phyloP scores from a whole-genome alignment of 108 stramenopile species.

The Fistulifera pelliculosa region DNA sequence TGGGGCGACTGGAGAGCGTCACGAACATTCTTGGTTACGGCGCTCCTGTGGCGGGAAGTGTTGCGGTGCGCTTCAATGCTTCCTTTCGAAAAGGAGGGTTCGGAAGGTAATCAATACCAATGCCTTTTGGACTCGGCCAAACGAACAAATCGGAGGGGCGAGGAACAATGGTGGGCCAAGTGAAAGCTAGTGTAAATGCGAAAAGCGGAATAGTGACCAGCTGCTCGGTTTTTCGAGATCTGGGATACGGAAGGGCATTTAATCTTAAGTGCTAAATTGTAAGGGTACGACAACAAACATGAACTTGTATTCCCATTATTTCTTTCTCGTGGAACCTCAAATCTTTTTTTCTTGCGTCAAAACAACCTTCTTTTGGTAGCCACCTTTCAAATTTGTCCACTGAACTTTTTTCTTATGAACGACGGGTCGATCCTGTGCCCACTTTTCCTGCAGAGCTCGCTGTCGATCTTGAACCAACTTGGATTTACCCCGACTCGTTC shows the following conservation, averaged over 20 bases:
- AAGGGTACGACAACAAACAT: background rate
- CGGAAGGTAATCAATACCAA: conserved; percentile 43
- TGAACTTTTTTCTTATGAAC: conserved; percentile 28
- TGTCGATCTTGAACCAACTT: too few species aligned
- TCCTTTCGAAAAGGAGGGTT: conserved; percentile 63
- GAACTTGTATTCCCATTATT: background rate
- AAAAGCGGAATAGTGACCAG: conserved; percentile 54
- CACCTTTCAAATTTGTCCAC: conserved; percentile 24
- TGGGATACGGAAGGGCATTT: conserved; percentile 81
- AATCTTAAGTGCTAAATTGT: conserved; percentile 49
- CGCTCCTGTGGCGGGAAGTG: conserved; percentile 31
- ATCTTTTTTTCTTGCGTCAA: conserved; percentile 15
- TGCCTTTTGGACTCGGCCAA: conserved; percentile 73
- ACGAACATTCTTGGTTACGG: conserved; percentile 70
- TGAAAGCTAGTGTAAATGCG: conserved; percentile 60
- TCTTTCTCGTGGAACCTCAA: background rate
- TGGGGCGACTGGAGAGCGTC: conserved; percentile 59
- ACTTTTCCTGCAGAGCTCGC: conserved; percentile 17
- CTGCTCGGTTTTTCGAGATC: conserved; percentile 74
- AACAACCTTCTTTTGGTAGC: conserved; percentile 31
- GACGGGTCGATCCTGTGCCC: conserved; percentile 12
- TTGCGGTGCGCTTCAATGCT: conserved; percentile 79
- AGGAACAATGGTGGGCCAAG: conserved; percentile 84
- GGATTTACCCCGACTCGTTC: too few species aligned
- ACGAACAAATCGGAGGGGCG: conserved; percentile 57